phyloP scores from a whole-genome alignment of 805 yeast species.

The Kazachstania taianensis region DNA sequence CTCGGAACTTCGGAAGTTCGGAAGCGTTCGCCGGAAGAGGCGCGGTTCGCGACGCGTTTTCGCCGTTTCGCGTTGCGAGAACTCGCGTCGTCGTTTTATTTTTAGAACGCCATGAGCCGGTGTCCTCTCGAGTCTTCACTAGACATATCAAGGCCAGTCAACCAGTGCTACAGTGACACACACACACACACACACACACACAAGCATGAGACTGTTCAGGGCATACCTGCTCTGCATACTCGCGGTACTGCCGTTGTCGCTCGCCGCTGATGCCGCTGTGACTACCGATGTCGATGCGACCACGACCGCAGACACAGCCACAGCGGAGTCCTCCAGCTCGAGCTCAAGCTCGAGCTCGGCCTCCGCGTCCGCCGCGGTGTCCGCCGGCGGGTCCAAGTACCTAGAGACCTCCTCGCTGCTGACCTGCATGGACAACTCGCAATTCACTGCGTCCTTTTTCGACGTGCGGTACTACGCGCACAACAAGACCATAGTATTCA shows the following conservation, averaged over 20 bases:
- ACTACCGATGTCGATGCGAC: not conserved
- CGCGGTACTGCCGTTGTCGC: not conserved
- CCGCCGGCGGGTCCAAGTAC: conserved; percentile 7
- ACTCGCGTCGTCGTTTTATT: too few species aligned
- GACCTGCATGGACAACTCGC: conserved; percentile 88
- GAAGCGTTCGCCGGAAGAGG: too few species aligned
- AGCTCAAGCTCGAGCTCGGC: conserved; percentile 1
- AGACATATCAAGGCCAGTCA: too few species aligned
- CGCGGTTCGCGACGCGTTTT: too few species aligned
- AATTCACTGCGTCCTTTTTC: conserved; percentile 74
- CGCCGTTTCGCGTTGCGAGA: too few species aligned
- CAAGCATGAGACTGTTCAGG: not conserved
- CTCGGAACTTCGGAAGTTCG: too few species aligned
- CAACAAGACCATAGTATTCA: conserved; percentile 51
- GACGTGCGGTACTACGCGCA: conserved; percentile 64
- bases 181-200: not conserved
- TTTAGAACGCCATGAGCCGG: too few species aligned
- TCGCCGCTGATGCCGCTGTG: not conserved
- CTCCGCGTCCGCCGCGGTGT: not conserved
- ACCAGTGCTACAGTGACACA: not conserved
- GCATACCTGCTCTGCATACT: not conserved
- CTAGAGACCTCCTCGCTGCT: conserved; percentile 58
- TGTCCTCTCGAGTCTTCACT: too few species aligned
- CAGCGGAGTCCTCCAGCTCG: not conserved
- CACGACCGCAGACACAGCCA: not conserved